Evolutionary conservation across 208 protist genomes (phyloP).

Genomic region (Lotmaria passim): DNA sequence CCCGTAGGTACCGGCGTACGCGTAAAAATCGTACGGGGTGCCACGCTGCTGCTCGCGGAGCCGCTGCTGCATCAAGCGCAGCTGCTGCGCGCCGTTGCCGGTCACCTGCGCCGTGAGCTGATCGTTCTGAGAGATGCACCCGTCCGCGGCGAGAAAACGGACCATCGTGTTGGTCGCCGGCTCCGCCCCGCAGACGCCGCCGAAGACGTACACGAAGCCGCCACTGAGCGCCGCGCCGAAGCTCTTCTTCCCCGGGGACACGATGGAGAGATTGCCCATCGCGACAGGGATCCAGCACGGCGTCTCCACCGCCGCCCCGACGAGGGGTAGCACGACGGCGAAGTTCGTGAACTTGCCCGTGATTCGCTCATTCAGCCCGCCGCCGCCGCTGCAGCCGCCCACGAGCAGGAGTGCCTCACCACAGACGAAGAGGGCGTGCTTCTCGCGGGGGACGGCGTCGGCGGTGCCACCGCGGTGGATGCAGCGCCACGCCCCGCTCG

Average conservation of each 20-base stretch:
- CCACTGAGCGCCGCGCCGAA: conserved; percentile 79
- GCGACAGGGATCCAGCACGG: conserved; percentile 82
- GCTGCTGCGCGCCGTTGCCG: conserved; percentile 33
- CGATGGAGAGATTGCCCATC: conserved; percentile 79
- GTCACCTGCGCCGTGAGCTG: conserved; percentile 7
- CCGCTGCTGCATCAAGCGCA: conserved; percentile 42
- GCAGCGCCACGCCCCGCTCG: conserved; percentile 53
- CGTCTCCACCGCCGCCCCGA: conserved; percentile 22
- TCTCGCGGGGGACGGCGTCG: conserved; percentile 68
- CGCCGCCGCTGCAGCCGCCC: conserved; percentile 67
- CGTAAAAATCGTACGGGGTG: conserved; percentile 47
- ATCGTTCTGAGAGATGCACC: conserved; percentile 61
- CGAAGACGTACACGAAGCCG: conserved; percentile 88
- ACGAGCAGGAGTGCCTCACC: conserved; percentile 75
- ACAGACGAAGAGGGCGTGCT: conserved; percentile 72
- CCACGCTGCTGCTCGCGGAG: conserved; percentile 31
- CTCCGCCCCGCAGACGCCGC: conserved; percentile 67
- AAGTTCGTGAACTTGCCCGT: conserved; percentile 77
- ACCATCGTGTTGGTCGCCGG: conserved; percentile 76
- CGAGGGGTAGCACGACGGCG: conserved; percentile 61
- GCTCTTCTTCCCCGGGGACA: conserved; percentile 60
- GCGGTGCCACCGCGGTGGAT: conserved; percentile 65
- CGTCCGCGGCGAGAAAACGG: conserved; percentile 83
- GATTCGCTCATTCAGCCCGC: conserved; percentile 36
- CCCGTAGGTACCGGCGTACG: conserved; percentile 46